Evolutionary conservation across 495 filamentous ascomycete genomes (phyloP).

Genomic region (Neurospora sp.): DNA sequence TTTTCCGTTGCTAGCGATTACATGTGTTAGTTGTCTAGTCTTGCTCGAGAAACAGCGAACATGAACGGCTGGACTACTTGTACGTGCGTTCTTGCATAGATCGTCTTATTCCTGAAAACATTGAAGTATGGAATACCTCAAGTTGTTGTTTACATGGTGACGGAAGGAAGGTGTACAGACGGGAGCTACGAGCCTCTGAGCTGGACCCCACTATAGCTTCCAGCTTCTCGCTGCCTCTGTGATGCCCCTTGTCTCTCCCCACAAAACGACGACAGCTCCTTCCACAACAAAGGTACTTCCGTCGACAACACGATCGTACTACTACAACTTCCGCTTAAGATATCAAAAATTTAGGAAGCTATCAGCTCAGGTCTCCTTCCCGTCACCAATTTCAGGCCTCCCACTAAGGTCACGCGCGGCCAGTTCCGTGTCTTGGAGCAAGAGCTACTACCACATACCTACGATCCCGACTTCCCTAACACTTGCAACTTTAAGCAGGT

Average conservation of each 20-base stretch:
- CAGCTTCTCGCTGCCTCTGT: neutral
- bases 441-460: neutral
- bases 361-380: no score
- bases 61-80: no score
- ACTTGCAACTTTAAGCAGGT: no score
- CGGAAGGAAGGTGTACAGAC: neutral
- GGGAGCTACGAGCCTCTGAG: no score
- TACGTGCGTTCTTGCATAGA: neutral
- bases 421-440: neutral
- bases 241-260: neutral
- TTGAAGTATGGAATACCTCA: no score
- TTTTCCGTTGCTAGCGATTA: neutral
- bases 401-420: neutral
- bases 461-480: neutral
- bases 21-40: neutral
- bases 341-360: neutral
- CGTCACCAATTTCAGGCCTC: neutral
- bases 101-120: no score
- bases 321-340: neutral
- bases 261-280: neutral
- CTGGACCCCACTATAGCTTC: neutral
- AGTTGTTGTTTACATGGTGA: no score
- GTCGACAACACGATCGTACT: neutral
- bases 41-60: no score
- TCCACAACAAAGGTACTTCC: neutral